phyloP scores from a whole-genome alignment of 495 filamentous ascomycete genomes.

The Rusavskia elegans region DNA sequence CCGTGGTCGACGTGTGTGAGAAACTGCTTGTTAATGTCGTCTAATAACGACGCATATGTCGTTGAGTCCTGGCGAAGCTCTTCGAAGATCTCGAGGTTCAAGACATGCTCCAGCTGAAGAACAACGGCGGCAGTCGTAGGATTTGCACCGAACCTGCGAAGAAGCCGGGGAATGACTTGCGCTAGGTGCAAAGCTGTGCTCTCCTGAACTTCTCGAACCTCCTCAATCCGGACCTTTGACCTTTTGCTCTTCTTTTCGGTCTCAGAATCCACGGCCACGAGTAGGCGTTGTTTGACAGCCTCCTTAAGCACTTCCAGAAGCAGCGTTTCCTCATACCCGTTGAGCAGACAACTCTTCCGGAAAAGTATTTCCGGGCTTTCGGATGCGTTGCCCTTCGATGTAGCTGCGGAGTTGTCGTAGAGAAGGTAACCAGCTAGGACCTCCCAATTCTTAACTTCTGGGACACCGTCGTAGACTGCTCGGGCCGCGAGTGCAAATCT shows the following conservation, averaged over 20 bases:
- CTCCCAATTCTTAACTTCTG: conserved; percentile 74
- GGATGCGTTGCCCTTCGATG: conserved; percentile 14
- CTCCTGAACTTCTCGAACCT: conserved; percentile 50
- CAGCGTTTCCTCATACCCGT: conserved; percentile 64
- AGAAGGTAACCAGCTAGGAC: conserved; percentile 76
- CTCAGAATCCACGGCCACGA: conserved; percentile 39
- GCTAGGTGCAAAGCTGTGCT: conserved; percentile 60
- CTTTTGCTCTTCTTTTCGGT: conserved; percentile 42
- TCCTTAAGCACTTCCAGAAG: conserved; percentile 76
- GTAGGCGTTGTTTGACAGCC: conserved; percentile 51
- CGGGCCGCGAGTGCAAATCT: conserved; percentile 74
- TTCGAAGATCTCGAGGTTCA: conserved; percentile 78
- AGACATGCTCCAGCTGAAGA: conserved; percentile 68
- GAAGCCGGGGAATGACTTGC: conserved; percentile 59
- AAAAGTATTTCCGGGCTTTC: conserved; percentile 34
- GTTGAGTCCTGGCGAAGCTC: conserved; percentile 75
- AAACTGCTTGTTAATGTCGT: conserved; percentile 90
- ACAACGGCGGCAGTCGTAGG: conserved; percentile 74
- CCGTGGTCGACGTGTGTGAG: conserved; percentile 71
- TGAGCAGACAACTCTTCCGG: conserved; percentile 50
- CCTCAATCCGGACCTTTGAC: conserved; percentile 43
- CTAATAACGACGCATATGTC: conserved; percentile 64
- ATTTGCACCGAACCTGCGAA: conserved; percentile 85
- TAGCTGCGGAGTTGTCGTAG: conserved; percentile 64
- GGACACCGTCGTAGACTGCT: conserved; percentile 65